phyloP scores from a whole-genome alignment of 2,329 filamentous ascomycete genomes.

The Chaetoscypha palmicola region DNA sequence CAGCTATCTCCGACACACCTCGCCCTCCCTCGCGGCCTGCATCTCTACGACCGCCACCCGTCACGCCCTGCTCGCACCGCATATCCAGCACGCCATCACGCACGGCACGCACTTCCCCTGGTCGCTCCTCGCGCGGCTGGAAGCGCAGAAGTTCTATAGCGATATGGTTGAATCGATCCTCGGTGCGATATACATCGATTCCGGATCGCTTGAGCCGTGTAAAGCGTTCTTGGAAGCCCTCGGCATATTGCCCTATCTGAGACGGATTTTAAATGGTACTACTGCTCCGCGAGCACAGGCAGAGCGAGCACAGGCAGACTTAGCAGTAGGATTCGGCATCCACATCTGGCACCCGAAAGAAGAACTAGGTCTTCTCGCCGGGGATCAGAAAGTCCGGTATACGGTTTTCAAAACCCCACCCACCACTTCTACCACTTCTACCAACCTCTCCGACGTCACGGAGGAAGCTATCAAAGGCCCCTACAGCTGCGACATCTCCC shows the following conservation, averaged over 20 bases:
- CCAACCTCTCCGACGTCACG: neutral
- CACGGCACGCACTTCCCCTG: slow-evolving; percentile 62
- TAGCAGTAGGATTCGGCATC: slow-evolving; percentile 33
- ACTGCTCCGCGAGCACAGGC: neutral
- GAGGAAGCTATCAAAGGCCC: neutral
- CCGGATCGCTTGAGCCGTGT: slow-evolving; percentile 54
- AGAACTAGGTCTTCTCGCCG: slow-evolving; percentile 54
- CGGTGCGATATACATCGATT: slow-evolving; percentile 80
- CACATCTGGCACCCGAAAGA: slow-evolving; percentile 61
- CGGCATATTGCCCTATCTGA: slow-evolving; percentile 58
- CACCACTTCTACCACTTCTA: neutral
- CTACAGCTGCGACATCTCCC: neutral
- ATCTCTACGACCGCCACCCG: slow-evolving; percentile 31
- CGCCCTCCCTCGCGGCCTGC: slow-evolving; percentile 39
- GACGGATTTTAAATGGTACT: slow-evolving; percentile 45
- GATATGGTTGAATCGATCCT: slow-evolving; percentile 77
- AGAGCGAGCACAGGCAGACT: neutral
- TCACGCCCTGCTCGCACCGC: slow-evolving; percentile 36
- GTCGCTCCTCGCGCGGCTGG: slow-evolving; percentile 58
- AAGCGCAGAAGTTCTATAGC: slow-evolving; percentile 69
- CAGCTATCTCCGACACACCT: slow-evolving; percentile 60
- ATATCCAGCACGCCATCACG: slow-evolving; percentile 44
- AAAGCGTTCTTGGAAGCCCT: slow-evolving; percentile 51
- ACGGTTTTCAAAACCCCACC: slow-evolving; percentile 20
- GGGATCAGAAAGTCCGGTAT: slow-evolving; percentile 48